Percentiles rank a stretch among this genome's conserved stretches.
Conservation (phyloP, 306 rosid genomes). For the Purshia tridentata region DNA sequence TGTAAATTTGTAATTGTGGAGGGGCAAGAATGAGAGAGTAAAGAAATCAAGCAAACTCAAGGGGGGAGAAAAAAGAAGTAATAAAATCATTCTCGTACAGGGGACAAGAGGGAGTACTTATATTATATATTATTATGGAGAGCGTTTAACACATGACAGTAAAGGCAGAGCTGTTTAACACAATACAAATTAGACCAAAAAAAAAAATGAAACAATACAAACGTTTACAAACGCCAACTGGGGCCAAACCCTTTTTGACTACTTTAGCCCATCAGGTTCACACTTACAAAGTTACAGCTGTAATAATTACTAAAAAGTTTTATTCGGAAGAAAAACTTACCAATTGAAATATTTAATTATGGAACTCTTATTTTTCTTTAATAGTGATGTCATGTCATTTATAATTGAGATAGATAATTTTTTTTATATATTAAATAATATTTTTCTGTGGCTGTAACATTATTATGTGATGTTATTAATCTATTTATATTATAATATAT, state of each 20-base stretch:
- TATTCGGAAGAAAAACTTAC: too few species aligned
- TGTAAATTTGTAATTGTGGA: background rate
- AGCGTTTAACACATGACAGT: constrained; percentile 86
- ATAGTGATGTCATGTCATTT: too few species aligned
- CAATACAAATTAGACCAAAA: too few species aligned
- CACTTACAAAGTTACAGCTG: constrained; percentile 45
- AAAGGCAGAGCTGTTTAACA: constrained; percentile 61
- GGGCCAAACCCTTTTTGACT: constrained; percentile 59
- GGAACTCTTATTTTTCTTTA: too few species aligned
- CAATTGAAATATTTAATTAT: too few species aligned
- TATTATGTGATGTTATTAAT: too few species aligned
- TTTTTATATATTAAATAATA: too few species aligned
- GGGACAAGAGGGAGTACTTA: constrained; percentile 1
- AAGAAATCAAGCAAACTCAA: background rate
- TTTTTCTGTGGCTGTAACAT: too few species aligned
- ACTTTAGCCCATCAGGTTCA: constrained; percentile 12
- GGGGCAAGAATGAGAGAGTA: constrained; percentile 18
- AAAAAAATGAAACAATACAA: too few species aligned
- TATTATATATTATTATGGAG: background rate
- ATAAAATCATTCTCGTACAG: constrained; percentile 47
- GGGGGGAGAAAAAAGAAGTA: background rate
- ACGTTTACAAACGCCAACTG: constrained; percentile 43
- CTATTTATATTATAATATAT: too few species aligned
- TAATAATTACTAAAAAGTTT: background rate
- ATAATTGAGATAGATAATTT: too few species aligned